Base-by-base conservation (phyloP, 2,329 filamentous ascomycete species). In the Pezicula carpinea region DNA sequence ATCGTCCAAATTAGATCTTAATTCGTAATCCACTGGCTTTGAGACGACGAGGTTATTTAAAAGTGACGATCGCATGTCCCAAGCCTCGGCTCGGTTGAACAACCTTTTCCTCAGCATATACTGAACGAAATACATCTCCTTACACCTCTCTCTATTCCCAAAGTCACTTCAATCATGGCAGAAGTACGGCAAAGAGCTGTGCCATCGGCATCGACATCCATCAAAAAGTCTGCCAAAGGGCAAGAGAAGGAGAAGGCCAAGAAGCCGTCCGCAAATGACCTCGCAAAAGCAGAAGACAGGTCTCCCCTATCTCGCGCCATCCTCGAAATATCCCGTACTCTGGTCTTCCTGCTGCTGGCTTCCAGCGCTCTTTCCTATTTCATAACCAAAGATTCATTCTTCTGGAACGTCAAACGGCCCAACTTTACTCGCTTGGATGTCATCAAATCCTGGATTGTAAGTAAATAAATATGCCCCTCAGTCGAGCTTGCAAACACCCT, bases 321-420 rank as follows among this genome's bases (percentile, higher is more conserved):
- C 4, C 43, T 62, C 7, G 61, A 64, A 32, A 44, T 59, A 6
- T 39, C 56, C 4, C 55, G 61, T 19, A 49, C 54, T 1, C 33
- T 64, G n/a, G 57, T 56, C 13, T 60, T 64, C 22, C 4, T 64
- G 1, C 5, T 59, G 1, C 43, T 64, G 5, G 52, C 52, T 2
- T 54, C 52, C 17, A 49, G 54, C 29, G 54, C 57, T 5, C 29
- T 61, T 5, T 56, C 51, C 21, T 64, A 63, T 51, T 59, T 64
- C 42, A 50, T 64, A 7, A 64, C 61, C 10, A 44, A 56, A 26
- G 53, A 64, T n/a, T 58, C 52, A 35, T 56, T 57, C 15, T 32
- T 54, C 11, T 64, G 59, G 60, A 54, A 54, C 6, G 33, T 58
- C 3, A 48, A 56, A 35, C 52, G 59, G 26, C 60, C 62, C 8